phyloP scores from a whole-genome alignment of 805 yeast species.

The Kazachstania martiniae region DNA sequence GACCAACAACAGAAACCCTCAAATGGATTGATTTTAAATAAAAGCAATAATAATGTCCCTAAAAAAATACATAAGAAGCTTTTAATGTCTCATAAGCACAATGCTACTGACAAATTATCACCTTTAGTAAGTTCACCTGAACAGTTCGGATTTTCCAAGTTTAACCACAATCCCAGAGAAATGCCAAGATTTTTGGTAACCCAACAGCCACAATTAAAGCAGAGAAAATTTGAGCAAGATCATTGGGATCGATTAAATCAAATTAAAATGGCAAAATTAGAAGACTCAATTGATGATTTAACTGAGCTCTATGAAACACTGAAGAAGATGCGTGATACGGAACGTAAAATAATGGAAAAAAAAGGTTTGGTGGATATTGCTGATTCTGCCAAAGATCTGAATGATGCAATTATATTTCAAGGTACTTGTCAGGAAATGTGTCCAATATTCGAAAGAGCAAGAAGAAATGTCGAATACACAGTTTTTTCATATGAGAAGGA shows the following conservation, averaged over 20 bases:
- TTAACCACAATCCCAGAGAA: slow-evolving; percentile 16
- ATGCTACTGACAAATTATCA: slow-evolving; percentile 12
- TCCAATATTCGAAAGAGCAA: slow-evolving; percentile 82
- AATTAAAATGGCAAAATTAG: slow-evolving; percentile 42
- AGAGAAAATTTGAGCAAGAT: slow-evolving; percentile 28
- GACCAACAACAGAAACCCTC: neutral
- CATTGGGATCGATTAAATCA: slow-evolving; percentile 77
- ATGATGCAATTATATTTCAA: slow-evolving; percentile 75
- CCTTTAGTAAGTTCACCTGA: slow-evolving; percentile 16
- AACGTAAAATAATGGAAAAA: slow-evolving; percentile 67
- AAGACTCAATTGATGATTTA: slow-evolving; percentile 41
- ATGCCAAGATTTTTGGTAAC: slow-evolving; percentile 29
- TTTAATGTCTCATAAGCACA: neutral
- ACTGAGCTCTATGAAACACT: slow-evolving; percentile 68
- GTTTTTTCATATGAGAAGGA: slow-evolving; percentile 71
- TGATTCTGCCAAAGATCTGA: slow-evolving; percentile 68
- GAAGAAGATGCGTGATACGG: slow-evolving; percentile 61
- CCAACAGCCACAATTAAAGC: slow-evolving; percentile 29
- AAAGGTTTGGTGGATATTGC: slow-evolving; percentile 81
- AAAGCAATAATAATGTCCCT: neutral
- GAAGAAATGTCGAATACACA: slow-evolving; percentile 80
- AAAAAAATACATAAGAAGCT: slow-evolving; percentile 2
- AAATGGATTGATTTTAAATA: neutral
- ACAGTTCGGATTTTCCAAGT: slow-evolving; percentile 12
- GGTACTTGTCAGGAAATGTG: slow-evolving; percentile 95